These are phyloP conservation scores for Dendrobium catenatum DNA, from an alignment of 106 monocot species.

Conservation along the genomic window DNA sequence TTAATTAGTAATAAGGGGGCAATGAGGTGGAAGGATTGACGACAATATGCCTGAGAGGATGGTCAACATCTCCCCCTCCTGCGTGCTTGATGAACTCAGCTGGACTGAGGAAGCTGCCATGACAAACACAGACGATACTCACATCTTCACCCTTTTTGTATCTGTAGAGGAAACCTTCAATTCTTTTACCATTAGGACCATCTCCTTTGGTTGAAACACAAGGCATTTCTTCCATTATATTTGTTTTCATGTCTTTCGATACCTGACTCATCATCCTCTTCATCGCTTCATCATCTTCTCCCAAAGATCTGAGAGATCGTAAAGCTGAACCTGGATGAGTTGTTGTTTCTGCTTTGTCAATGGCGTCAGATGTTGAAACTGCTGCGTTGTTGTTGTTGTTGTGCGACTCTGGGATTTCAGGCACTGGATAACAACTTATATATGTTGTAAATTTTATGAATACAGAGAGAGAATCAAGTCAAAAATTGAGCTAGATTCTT, in stretches of 20 bases:
- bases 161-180: constrained; percentile 43
- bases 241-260: constrained; percentile 20
- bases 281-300: constrained; percentile 9
- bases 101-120: constrained; percentile 39
- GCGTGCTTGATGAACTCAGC: constrained; percentile 43
- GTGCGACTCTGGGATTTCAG: not conserved
- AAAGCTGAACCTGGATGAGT: not conserved
- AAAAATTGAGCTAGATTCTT: no score
- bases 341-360: not conserved
- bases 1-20: not conserved
- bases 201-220: constrained; percentile 35
- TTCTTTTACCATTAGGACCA: constrained; percentile 30
- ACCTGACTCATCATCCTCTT: not conserved
- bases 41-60: constrained; percentile 40
- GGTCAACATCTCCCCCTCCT: constrained; percentile 32
- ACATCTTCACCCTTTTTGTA: constrained; percentile 38
- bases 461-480: no score
- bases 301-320: not conserved
- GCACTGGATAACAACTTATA: not conserved
- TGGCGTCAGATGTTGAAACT: not conserved
- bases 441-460: no score
- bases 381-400: not conserved
- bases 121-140: constrained; percentile 40
- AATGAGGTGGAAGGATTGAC: constrained; percentile 11
- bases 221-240: constrained; percentile 36